Base-by-base conservation (phyloP, 2,329 filamentous ascomycete genomes). In the Teratosphaeria epicoccoides region DNA sequence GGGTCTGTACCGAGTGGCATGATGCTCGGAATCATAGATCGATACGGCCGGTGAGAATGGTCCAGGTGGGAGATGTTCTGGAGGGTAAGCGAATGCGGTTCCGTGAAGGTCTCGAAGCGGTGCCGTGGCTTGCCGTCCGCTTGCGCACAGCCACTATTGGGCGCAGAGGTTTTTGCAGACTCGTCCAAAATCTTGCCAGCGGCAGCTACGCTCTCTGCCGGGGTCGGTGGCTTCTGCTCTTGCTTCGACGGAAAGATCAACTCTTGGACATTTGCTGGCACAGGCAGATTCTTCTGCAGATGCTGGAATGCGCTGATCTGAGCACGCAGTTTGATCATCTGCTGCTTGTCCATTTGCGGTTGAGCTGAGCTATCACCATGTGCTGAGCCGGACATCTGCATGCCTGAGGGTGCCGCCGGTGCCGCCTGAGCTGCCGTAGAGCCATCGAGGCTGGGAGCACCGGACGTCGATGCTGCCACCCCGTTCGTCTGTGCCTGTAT, bases 231-330 rank as follows among this genome's bases (percentile, higher is more conserved):
- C 55, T 71, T 81, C 59, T 83, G 83, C 6, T 68, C 62, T 59
- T 84, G 79, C 47, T 84, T 81, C 52, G 85, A 82, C 44, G 84
- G 78, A 66, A 90, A 95, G 33, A 97, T 83, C 47, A 86, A 82
- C 63, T 91, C 86, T 66, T 95, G 88, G 57, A 95, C 79, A 56
- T 81, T 78, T 25, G 80, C 70, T 1, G 91, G 88, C 3, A 97
- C 81, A 0, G 89, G 85, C 12, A 85, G 77, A 60, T 95, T 95
- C 69, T 93, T 94, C 4, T 87, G 85, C 3, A 98, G 76, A 59
- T 89, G 78, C 70, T 94, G 94, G 71, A 96, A 97, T 0, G 91
- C 90, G 61, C 85, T 78, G 48, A 97, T 95, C 67, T 98, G 93
- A 58, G 87, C 84, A 54, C 88, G 79, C 9, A 98, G 73, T 43